A percentile compares a stretch with the other conserved stretches of the same genome.
Conservation (phyloP, 2,329 filamentous ascomycete species). For the Cucurbitaria berberidis region DNA sequence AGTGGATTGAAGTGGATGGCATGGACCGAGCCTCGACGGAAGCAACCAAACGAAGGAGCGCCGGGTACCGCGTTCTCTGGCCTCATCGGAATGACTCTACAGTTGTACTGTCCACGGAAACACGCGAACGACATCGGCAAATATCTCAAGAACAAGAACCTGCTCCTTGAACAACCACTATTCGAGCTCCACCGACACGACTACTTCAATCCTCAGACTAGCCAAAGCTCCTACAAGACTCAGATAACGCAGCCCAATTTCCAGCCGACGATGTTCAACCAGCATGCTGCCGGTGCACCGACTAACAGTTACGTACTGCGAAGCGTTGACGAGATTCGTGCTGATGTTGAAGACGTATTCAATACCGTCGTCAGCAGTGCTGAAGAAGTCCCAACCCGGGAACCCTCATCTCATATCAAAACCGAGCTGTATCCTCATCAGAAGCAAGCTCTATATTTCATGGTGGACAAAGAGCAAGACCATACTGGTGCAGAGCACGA, state of each 20-base stretch:
- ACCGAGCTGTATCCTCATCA: slow-evolving; percentile 79
- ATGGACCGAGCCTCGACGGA: slow-evolving; percentile 71
- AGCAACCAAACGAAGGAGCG: slow-evolving; percentile 63
- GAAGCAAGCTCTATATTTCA: slow-evolving; percentile 87
- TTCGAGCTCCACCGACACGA: slow-evolving; percentile 69
- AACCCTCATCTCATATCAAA: slow-evolving; percentile 69
- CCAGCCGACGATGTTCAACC: slow-evolving; percentile 9
- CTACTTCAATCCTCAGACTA: slow-evolving; percentile 75
- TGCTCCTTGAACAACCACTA: slow-evolving; percentile 70
- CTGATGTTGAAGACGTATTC: slow-evolving; percentile 85
- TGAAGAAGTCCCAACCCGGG: slow-evolving; percentile 76
- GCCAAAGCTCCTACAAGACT: slow-evolving; percentile 14
- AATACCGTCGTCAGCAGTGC: slow-evolving; percentile 75
- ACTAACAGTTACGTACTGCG: slow-evolving; percentile 26
- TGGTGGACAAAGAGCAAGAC: slow-evolving; percentile 77
- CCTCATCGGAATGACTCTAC: slow-evolving; percentile 66
- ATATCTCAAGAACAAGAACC: slow-evolving; percentile 68
- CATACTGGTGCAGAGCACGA: slow-evolving; percentile 66
- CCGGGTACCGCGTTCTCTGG: slow-evolving; percentile 27
- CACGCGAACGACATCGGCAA: slow-evolving; percentile 70
- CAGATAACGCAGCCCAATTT: slow-evolving; percentile 25
- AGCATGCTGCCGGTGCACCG: slow-evolving; percentile 12
- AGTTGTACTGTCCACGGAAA: slow-evolving; percentile 78
- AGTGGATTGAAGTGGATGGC: slow-evolving; percentile 73
- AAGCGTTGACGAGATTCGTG: slow-evolving; percentile 78